Evolutionary conservation across 352 stramenopile genomes (phyloP), one percentile per base, ranked within the genome.

Genomic region (Phytophthora tentaculata): DNA sequence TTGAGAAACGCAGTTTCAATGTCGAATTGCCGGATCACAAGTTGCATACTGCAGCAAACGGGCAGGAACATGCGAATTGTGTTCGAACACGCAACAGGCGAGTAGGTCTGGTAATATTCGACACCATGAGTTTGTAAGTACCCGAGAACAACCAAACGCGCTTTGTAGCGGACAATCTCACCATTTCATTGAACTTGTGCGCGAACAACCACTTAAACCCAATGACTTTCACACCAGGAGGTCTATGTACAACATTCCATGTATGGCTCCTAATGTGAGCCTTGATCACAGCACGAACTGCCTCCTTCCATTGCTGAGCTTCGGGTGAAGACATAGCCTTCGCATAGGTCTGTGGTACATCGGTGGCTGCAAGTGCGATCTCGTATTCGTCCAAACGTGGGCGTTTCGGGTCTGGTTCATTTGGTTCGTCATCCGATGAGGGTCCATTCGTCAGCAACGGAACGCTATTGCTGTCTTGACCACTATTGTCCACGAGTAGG

Each of bases 1-100:
- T 85, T 75, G 0, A 81, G 45, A 44, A 83, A 81, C 5, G 77
- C 69, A 13, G 74, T 80, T 8, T 81, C 60, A 35, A 83, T 24
- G 26, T 71, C 52, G 20, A 66, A 64, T 48, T 79, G 74, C 17
- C 50, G 23, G 24, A 81, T 69, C 6, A 39, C 51, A 7, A 51
- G 43, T n/a, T 60, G 16, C 12, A 51, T 29, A 2, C 24, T 24
- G 49, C 70, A 71, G 53, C 70, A 77, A 1, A 75, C 8, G 13
- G 61, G 28, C 4, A 80, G 22, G 39, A 79, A 71, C 22, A 68
- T 22, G 2, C 71, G 49, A 26, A 82, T 57, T 9, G 61, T 65
- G 12, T 61, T 53, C 3, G 64, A 50, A 44, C 58, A 65, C 16
- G 61, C 67, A 22, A 77, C 70, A 13, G 74, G 70, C 14, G 66